These are phyloP conservation scores for Wickerhamiella qilinensis DNA, from an alignment of 805 yeast species.

Conservation along the genomic window DNA sequence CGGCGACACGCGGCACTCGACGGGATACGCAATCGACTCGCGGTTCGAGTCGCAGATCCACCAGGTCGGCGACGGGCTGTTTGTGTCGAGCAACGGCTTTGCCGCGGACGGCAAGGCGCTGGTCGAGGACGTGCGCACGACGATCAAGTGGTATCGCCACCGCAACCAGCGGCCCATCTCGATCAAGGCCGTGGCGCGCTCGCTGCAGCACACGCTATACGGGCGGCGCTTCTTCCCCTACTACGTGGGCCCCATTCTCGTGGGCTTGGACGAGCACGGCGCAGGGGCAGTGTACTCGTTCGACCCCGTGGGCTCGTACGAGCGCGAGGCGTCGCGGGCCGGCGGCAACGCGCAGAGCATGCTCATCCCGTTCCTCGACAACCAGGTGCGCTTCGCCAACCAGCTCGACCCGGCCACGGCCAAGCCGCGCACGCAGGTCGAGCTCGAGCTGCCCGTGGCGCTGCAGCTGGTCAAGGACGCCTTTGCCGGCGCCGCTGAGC, in stretches of 20 bases:
- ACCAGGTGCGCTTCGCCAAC: slow-evolving; percentile 91
- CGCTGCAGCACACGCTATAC: slow-evolving; percentile 76
- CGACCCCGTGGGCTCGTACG: slow-evolving; percentile 97
- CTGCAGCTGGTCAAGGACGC: slow-evolving; percentile 82
- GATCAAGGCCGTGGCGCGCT: slow-evolving; percentile 68
- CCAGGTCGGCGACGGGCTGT: slow-evolving; percentile 72
- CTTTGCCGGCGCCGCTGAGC: slow-evolving; percentile 89
- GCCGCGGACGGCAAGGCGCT: slow-evolving; percentile 88
- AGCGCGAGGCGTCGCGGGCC: slow-evolving; percentile 92
- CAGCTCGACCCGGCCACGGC: slow-evolving; percentile 69
- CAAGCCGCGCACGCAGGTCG: slow-evolving; percentile 42
- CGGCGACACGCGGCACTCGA: slow-evolving; percentile 95
- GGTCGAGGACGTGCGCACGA: slow-evolving; percentile 43
- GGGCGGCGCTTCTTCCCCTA: slow-evolving; percentile 94
- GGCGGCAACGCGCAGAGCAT: slow-evolving; percentile 95
- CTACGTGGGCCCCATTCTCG: slow-evolving; percentile 86
- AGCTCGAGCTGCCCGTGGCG: slow-evolving; percentile 68
- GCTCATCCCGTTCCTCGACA: slow-evolving; percentile 94
- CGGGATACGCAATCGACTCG: slow-evolving; percentile 85
- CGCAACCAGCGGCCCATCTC: slow-evolving; percentile 61
- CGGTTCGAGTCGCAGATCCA: slow-evolving; percentile 84
- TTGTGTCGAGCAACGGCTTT: slow-evolving; percentile 89
- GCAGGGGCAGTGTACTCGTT: slow-evolving; percentile 90
- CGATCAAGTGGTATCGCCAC: slow-evolving; percentile 74
- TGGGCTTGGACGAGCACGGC: slow-evolving; percentile 84